phyloP scores from a whole-genome alignment of 306 rosid genomes.

The Vicia sativa region DNA sequence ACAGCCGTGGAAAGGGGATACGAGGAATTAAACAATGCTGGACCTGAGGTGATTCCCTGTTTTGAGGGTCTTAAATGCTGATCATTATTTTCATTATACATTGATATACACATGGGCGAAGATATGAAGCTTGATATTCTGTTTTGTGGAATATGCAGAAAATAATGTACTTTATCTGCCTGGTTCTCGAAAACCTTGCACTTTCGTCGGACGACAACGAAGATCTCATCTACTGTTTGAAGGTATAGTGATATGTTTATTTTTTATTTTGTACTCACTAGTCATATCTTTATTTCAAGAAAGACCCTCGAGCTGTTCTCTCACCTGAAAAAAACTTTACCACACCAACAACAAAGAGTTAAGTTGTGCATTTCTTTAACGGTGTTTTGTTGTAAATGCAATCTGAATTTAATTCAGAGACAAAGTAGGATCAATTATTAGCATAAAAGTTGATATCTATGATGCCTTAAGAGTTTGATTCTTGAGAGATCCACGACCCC shows the following conservation, averaged over 20 bases:
- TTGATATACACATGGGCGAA: not conserved
- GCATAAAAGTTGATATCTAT: constrained; percentile 15
- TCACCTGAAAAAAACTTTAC: not conserved
- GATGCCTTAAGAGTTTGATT: constrained; percentile 26
- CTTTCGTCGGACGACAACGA: constrained; percentile 83
- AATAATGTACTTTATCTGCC: constrained; percentile 72
- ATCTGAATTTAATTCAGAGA: constrained; percentile 18
- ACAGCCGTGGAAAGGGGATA: constrained; percentile 92
- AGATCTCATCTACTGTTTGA: constrained; percentile 85
- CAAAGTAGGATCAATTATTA: constrained; percentile 14
- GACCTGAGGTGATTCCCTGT: constrained; percentile 67
- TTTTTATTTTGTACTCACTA: constrained; percentile 13
- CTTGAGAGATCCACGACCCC: constrained; percentile 11
- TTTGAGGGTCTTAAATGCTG: constrained; percentile 29
- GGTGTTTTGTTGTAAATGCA: constrained; percentile 28
- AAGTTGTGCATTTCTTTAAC: not conserved
- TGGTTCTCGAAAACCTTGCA: constrained; percentile 90
- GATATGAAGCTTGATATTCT: constrained; percentile 42
- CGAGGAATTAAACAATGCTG: constrained; percentile 77
- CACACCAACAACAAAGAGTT: not conserved
- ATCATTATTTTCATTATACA: constrained; percentile 6
- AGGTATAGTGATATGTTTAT: constrained; percentile 54
- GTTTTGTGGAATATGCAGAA: constrained; percentile 65
- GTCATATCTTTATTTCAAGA: constrained; percentile 3
- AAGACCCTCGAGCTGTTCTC: not conserved